Base-by-base conservation (phyloP, 176 grass and related monocot genomes). In the Hsuehochloa calcarea region DNA sequence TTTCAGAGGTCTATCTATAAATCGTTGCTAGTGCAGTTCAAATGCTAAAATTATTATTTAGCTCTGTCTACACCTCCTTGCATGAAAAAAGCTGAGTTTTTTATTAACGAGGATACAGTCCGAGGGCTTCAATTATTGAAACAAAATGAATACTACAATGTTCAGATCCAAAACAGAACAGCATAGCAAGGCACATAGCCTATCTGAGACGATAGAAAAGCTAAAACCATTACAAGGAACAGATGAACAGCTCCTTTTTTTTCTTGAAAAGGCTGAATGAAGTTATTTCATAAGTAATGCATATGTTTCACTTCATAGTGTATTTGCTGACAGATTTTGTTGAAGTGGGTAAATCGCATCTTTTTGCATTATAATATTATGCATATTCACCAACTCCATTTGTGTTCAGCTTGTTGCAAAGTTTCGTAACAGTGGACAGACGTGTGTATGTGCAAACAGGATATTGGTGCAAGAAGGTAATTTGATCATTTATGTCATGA, bases 401-500 rank as follows among this genome's bases (percentile, higher is more conserved):
- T 47, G 0, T 89, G 27, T 85, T 82, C 90, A 95, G 96, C 89
- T 98, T 83, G 96, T 93, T 81, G 96, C 96, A 69, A 98, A 98
- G 88, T 98, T 94, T 68, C 90, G 96, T 31, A 98, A 98, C 86
- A 98, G 93, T 66, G 93, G 96, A 72, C 96, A 98, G 70, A 96
- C 93, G 10, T 98, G 96, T 79, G 93, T 98, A 79, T 98, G 96
- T 88, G 96, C 90, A 92, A 98, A 96, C 84, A 92, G 93, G 88
- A 90, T 98, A 87, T 86, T 98, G 80, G 96, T 98, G 72, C 96
- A 98, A 91, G 93, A 98, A 98, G 96, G 96, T 96, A 89, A 16
- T 52, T 10, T 73, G 27, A 29, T 52, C 35, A 79, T 58, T 25
- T 86, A 38, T 90, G 5, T 40, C 62, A 79, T 82, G 60, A 65